These are phyloP conservation scores for Colletotrichum sp. DNA, from an alignment of 2,329 filamentous ascomycete species.

Conservation along the genomic window DNA sequence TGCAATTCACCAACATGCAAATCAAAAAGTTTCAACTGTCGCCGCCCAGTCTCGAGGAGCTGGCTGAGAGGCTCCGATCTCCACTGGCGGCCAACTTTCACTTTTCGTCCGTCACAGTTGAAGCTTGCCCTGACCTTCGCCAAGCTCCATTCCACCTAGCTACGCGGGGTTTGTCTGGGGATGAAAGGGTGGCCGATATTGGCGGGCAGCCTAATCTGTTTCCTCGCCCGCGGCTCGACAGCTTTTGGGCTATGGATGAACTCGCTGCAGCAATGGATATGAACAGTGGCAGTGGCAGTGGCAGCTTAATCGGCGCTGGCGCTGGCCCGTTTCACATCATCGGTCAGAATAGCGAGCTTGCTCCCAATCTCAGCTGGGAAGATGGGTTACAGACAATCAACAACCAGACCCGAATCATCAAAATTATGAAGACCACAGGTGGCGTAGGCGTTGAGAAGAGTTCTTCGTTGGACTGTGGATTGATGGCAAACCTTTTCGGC, in stretches of 20 bases:
- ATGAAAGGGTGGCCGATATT: conserved; percentile 44
- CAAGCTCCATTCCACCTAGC: conserved; percentile 41
- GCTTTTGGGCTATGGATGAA: conserved; percentile 35
- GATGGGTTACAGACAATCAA: conserved; percentile 22
- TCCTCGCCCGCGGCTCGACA: conserved; percentile 37
- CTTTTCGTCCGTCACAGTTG: conserved; percentile 27
- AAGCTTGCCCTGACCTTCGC: conserved; percentile 40
- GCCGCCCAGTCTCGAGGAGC: conserved; percentile 30
- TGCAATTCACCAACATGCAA: neutral
- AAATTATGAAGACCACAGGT: conserved; percentile 26
- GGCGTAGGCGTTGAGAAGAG: conserved; percentile 26
- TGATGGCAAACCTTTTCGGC: conserved; percentile 50
- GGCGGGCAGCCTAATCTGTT: conserved; percentile 47
- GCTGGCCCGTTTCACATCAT: conserved; percentile 46
- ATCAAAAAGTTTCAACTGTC: conserved; percentile 25
- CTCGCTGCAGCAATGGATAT: conserved; percentile 41
- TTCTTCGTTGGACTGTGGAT: conserved; percentile 35
- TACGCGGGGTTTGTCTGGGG: conserved; percentile 42
- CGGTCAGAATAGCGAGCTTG: conserved; percentile 47
- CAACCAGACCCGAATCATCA: conserved; percentile 33
- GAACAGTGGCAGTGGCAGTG: conserved; percentile 28
- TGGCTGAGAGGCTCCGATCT: conserved; percentile 23
- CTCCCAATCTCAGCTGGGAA: conserved; percentile 40
- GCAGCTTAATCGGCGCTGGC: conserved; percentile 44
- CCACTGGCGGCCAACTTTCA: conserved; percentile 28